phyloP scores from a whole-genome alignment of 2,329 filamentous ascomycete species.

The Xylaria polymorpha region DNA sequence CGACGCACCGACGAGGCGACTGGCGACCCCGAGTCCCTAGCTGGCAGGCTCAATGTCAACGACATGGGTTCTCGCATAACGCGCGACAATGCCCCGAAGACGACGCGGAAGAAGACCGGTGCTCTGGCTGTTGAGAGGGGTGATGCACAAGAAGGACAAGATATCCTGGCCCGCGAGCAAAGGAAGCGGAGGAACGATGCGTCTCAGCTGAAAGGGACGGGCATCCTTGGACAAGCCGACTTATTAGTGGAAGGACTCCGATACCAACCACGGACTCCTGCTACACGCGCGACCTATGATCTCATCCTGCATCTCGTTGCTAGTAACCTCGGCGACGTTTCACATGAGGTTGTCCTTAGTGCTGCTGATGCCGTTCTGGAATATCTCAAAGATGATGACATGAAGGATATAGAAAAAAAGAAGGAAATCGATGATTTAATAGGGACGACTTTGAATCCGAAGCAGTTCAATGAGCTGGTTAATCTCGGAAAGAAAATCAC shows the following conservation, averaged over 20 bases:
- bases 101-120: slow-evolving; percentile 75
- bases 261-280: slow-evolving; percentile 90
- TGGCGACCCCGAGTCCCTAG: slow-evolving; percentile 96
- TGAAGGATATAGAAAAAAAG: slow-evolving; percentile 99
- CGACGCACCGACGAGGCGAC: slow-evolving; percentile 94
- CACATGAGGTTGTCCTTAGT: slow-evolving; percentile 90
- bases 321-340: slow-evolving; percentile 88
- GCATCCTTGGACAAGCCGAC: slow-evolving; percentile 85
- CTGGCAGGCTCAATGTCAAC: slow-evolving; percentile 89
- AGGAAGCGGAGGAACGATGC: slow-evolving; percentile 85
- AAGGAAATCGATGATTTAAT: slow-evolving; percentile 95
- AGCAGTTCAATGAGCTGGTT: slow-evolving; percentile 96
- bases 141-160: slow-evolving; percentile 80
- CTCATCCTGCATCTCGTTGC: slow-evolving; percentile 93
- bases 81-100: slow-evolving; percentile 81
- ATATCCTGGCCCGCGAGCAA: slow-evolving; percentile 85
- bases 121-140: slow-evolving; percentile 79
- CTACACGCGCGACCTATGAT: slow-evolving; percentile 93
- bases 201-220: slow-evolving; percentile 75
- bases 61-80: slow-evolving; percentile 92
- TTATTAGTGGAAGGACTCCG: slow-evolving; percentile 89
- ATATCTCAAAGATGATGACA: slow-evolving; percentile 90
- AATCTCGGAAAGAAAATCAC: slow-evolving; percentile 99
- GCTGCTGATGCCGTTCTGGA: slow-evolving; percentile 93
- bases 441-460: slow-evolving; percentile 82